Percentiles rank a stretch among this genome's conserved stretches.
phyloP scores from a whole-genome alignment of 768 basidiomycete species.

The Agrocybe praecox region DNA sequence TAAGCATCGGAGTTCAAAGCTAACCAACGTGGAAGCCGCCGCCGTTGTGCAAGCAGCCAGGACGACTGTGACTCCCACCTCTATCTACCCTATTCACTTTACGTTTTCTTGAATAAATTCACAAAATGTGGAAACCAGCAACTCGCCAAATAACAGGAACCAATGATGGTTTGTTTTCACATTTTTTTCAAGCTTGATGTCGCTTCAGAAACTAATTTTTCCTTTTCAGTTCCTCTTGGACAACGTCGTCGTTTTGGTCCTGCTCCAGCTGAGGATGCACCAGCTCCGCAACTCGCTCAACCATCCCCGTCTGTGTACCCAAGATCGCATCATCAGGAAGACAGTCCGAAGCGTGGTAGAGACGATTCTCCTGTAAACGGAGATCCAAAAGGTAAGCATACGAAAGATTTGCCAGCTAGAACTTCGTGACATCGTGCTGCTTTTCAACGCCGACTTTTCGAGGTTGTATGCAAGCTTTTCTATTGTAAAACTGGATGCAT shows the following conservation, averaged over 20 bases:
- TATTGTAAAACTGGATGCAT: constrained; percentile 22
- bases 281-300: constrained; percentile 84
- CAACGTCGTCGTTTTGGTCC: constrained; percentile 91
- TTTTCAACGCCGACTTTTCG: constrained; percentile 34
- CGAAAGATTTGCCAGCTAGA: constrained; percentile 18
- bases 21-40: constrained; percentile 11
- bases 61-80: constrained; percentile 16
- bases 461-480: constrained; percentile 24
- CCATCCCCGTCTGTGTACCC: constrained; percentile 88
- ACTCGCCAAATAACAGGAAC: constrained; percentile 91
- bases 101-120: constrained; percentile 34
- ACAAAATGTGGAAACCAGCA: constrained; percentile 84
- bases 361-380: constrained; percentile 67
- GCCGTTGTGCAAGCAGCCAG: neutral
- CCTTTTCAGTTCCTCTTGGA: constrained; percentile 71
- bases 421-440: constrained; percentile 26
- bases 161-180: constrained; percentile 76
- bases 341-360: constrained; percentile 62
- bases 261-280: constrained; percentile 77
- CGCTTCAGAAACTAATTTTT: constrained; percentile 11
- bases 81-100: constrained; percentile 20
- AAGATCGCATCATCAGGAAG: constrained; percentile 59
- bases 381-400: constrained; percentile 75
- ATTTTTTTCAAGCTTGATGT: neutral
- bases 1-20: constrained; percentile 22